Conservation (phyloP, 371 early-diverging fungal species). For the Rhizopus microsporus region DNA sequence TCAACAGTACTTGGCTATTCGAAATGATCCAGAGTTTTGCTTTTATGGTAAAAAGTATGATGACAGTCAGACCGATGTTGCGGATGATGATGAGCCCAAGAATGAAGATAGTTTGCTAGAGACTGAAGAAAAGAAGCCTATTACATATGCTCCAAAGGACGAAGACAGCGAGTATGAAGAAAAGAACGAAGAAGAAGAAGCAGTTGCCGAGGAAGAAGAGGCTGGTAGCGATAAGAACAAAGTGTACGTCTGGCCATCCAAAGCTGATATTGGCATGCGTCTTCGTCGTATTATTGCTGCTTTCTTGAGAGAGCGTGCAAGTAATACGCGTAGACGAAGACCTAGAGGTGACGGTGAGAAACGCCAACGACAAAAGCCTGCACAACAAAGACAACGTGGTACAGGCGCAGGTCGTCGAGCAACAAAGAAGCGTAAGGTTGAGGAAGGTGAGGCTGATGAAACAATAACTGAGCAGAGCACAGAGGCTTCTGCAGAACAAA, state of each 20-base stretch:
- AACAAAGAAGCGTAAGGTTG: constrained; percentile 73
- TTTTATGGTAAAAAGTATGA: constrained; percentile 64
- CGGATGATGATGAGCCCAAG: constrained; percentile 3
- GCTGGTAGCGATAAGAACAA: constrained; percentile 1
- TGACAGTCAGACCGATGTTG: constrained; percentile 47
- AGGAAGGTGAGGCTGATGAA: constrained; percentile 72
- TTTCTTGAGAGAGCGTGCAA: constrained; percentile 60
- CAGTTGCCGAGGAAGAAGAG: constrained; percentile 12
- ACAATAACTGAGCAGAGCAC: constrained; percentile 64
- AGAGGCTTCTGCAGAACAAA: constrained; percentile 38
- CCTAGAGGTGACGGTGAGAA: constrained; percentile 33
- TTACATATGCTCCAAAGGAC: constrained; percentile 11
- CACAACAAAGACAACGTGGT: constrained; percentile 42
- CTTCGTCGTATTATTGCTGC: constrained; percentile 73
- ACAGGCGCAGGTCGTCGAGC: constrained; percentile 63
- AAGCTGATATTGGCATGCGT: constrained; percentile 76
- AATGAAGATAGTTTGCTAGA: constrained; percentile 3
- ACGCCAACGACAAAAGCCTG: constrained; percentile 48
- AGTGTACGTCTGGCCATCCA: constrained; percentile 63
- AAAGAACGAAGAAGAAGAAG: not conserved
- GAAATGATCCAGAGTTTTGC: constrained; percentile 70
- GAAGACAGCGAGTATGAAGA: constrained; percentile 24
- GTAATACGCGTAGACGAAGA: constrained; percentile 42
- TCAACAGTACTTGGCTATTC: constrained; percentile 65
- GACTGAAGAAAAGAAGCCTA: constrained; percentile 1